Percentiles rank a stretch among this genome's conserved stretches.
Evolutionary conservation across 768 basidiomycete species (phyloP).

Genomic region (Coprinellus micaceus): DNA sequence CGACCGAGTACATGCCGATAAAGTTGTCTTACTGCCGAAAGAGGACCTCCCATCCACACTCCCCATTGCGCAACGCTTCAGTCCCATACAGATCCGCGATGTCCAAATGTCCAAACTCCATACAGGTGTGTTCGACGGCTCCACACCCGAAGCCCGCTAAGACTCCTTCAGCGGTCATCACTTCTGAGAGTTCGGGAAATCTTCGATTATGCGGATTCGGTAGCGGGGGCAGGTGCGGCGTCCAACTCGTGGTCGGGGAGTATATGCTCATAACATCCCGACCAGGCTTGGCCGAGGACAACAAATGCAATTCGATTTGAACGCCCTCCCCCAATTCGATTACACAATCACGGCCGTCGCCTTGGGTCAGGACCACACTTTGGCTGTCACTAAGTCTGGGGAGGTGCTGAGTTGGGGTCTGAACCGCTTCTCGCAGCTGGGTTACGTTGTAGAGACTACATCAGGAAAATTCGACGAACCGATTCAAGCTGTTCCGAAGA

Average conservation of each 20-base stretch:
- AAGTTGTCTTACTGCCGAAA: constrained; percentile 49
- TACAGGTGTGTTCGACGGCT: constrained; percentile 46
- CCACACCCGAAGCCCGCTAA: constrained; percentile 11
- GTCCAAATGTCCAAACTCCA: constrained; percentile 86
- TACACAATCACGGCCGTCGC: constrained; percentile 65
- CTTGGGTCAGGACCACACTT: constrained; percentile 91
- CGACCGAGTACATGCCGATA: constrained; percentile 78
- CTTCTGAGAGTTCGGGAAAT: constrained; percentile 69
- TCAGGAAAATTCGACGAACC: constrained; percentile 58
- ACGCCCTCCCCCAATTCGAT: constrained; percentile 54
- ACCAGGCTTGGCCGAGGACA: constrained; percentile 71
- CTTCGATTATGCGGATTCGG: constrained; percentile 88
- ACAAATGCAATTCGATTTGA: constrained; percentile 75
- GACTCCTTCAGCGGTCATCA: constrained; percentile 47
- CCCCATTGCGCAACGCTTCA: constrained; percentile 48
- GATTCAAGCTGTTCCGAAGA: constrained; percentile 72
- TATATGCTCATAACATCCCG: not conserved
- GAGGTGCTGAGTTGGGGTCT: constrained; percentile 90
- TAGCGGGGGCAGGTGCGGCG: constrained; percentile 72
- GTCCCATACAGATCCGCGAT: constrained; percentile 57
- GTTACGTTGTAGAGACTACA: constrained; percentile 69
- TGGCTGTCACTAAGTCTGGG: constrained; percentile 75
- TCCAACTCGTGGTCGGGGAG: not conserved
- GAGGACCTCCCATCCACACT: constrained; percentile 26
- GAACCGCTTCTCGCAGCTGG: constrained; percentile 85